These are phyloP conservation scores for Boletus coccyginus DNA, from an alignment of 768 basidiomycete species.

Conservation along the genomic window DNA sequence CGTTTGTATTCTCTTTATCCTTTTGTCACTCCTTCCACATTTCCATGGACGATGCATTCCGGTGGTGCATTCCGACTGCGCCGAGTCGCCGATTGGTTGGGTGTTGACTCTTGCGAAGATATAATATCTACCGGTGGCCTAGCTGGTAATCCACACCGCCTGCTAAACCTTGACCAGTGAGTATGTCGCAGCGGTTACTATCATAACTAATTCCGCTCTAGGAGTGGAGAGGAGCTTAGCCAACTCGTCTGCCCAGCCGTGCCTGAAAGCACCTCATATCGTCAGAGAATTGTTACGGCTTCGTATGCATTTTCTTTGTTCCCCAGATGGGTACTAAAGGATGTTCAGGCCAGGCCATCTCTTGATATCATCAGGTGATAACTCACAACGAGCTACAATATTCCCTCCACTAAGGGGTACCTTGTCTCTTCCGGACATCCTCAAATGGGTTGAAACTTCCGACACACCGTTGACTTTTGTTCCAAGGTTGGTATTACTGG, in stretches of 20 bases:
- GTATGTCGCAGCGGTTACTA: slow-evolving; percentile 6
- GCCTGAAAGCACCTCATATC: not conserved
- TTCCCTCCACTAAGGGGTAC: slow-evolving; percentile 47
- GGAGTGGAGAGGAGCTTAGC: slow-evolving; percentile 14
- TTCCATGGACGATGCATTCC: slow-evolving; percentile 46
- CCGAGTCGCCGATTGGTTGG: slow-evolving; percentile 61
- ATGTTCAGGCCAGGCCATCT: slow-evolving; percentile 56
- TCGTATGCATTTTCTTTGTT: slow-evolving; percentile 31
- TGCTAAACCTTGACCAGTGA: slow-evolving; percentile 39
- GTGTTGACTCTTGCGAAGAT: slow-evolving; percentile 33
- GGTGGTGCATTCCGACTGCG: slow-evolving; percentile 56
- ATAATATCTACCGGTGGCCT: slow-evolving; percentile 38
- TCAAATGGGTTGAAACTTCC: slow-evolving; percentile 43
- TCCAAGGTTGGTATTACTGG: slow-evolving; percentile 41
- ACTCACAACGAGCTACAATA: slow-evolving; percentile 37
- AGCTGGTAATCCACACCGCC: slow-evolving; percentile 30
- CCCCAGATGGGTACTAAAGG: slow-evolving; percentile 3
- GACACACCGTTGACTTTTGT: slow-evolving; percentile 42
- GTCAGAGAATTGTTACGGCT: slow-evolving; percentile 33
- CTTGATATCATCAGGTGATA: slow-evolving; percentile 42
- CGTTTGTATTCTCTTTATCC: slow-evolving; percentile 65
- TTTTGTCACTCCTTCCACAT: slow-evolving; percentile 48
- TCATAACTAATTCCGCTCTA: slow-evolving; percentile 13
- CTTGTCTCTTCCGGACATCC: slow-evolving; percentile 39
- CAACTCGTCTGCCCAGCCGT: slow-evolving; percentile 8